Evolutionary conservation across 768 basidiomycete species (phyloP).

Genomic region (Russula foetens): DNA sequence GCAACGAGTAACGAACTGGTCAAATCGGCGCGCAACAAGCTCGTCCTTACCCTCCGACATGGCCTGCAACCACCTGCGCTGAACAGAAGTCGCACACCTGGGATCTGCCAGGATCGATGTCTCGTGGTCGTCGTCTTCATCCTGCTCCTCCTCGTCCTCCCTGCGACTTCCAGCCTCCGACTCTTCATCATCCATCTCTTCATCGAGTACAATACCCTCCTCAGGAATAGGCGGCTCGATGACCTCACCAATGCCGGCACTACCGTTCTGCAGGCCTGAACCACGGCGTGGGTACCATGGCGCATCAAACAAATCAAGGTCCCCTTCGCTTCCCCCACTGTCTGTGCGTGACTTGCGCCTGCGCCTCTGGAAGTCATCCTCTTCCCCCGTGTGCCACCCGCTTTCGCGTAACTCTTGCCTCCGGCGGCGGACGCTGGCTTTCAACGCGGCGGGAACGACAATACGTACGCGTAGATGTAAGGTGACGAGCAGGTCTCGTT

Average conservation of each 20-base stretch:
- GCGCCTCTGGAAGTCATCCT: background rate
- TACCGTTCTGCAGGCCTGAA: conserved; percentile 29
- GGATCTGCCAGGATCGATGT: conserved; percentile 78
- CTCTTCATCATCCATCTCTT: conserved; percentile 23
- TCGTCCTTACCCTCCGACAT: conserved; percentile 82
- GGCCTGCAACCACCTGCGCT: conserved; percentile 81
- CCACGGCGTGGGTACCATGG: conserved; percentile 39
- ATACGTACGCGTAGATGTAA: conserved; percentile 82
- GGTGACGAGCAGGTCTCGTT: conserved; percentile 75
- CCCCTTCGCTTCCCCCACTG: conserved; percentile 5
- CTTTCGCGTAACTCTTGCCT: conserved; percentile 30
- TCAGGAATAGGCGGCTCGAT: conserved; percentile 24
- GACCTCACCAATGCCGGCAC: conserved; percentile 26
- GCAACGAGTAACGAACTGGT: conserved; percentile 44
- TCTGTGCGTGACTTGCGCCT: background rate
- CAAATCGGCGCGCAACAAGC: conserved; percentile 62
- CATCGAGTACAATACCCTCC: conserved; percentile 28
- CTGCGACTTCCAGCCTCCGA: conserved; percentile 26
- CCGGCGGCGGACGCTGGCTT: conserved; percentile 48
- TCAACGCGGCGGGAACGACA: conserved; percentile 69
- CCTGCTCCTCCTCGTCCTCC: conserved; percentile 33
- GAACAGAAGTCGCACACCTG: conserved; percentile 65
- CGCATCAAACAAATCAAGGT: conserved; percentile 10
- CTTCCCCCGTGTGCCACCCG: conserved; percentile 27
- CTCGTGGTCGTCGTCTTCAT: conserved; percentile 38